Conservation (phyloP, 352 stramenopile genomes). For the Bremia lactucae region DNA sequence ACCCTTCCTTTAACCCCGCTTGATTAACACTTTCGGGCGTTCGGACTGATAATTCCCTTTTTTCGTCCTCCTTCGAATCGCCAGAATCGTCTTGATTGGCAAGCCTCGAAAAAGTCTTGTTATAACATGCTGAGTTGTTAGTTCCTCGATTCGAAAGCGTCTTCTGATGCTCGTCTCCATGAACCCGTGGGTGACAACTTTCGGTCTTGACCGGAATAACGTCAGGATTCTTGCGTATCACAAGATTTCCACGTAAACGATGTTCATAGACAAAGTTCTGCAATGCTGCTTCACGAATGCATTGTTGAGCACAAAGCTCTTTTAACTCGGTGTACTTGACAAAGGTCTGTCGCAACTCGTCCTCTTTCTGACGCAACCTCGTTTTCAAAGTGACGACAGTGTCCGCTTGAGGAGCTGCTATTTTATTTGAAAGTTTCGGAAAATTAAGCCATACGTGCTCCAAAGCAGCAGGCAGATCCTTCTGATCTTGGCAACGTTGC, state of each 20-base stretch:
- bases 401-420: too few species aligned
- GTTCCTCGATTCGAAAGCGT: conserved; percentile 17
- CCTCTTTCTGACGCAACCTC: conserved; percentile 39
- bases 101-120: conserved; percentile 10
- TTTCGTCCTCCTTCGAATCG: conserved; percentile 18
- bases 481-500: conserved; percentile 20
- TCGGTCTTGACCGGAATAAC: conserved; percentile 4
- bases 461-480: conserved; percentile 25
- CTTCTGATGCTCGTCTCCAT: conserved; percentile 6
- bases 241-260: conserved; percentile 53
- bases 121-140: conserved; percentile 14
- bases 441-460: conserved; percentile 48
- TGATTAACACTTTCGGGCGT: conserved; percentile 42
- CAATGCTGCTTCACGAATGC: conserved; percentile 58
- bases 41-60: conserved; percentile 22
- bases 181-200: conserved; percentile 14
- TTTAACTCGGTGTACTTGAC: conserved; percentile 68
- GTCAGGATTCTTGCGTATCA: conserved; percentile 30
- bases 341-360: conserved; percentile 44
- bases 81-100: conserved; percentile 16
- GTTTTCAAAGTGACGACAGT: conserved; percentile 48
- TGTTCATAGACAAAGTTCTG: conserved; percentile 81
- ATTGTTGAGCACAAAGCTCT: conserved; percentile 64
- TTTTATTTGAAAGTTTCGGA: conserved; percentile 31
- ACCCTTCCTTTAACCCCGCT: conserved; percentile 26